Evolutionary conservation across 352 stramenopile species (phyloP), one percentile per base, ranked within the genome.

Genomic region (Phytophthora agathidicida): DNA sequence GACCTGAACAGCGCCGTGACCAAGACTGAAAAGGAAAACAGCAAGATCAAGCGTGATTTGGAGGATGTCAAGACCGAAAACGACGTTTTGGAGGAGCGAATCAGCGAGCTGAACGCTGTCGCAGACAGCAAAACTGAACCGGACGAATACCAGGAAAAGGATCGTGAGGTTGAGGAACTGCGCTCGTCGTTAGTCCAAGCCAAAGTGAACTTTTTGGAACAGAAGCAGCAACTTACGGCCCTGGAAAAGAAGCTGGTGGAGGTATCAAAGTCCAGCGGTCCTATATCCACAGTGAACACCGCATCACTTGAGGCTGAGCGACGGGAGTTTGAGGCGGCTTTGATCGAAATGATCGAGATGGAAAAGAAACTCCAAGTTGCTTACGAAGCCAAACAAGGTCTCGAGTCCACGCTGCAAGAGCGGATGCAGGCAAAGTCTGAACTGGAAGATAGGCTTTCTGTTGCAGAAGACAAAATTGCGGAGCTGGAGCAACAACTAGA

Each of bases 301-400:
- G 62, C 59, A 3, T 65, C 73, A 7, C 63, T 78, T 3, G 77
- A 88, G 8, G 57, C 71, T n/a, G 75, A 88, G 32, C 75, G 75
- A 9, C 79, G 81, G 8, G 77, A 88, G 60, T 86, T 84, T 14
- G 75, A 88, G 35, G 60, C 70, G 1, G 75, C 77, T 33, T 57
- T 88, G 52, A 86, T 84, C 31, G 77, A 88, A 38, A 72, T 88
- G 59, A 86, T 88, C 27, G 75, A 82, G 28, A 85, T 88, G 75
- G 77, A 88, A 41, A 70, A 79, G 37, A 88, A 86, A 36, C 71
- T 88, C 11, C 77, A 88, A 45, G 62, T 75, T 4, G 77, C 75
- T 6, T 88, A 88, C 44, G 77, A 85, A 63, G 77, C 71, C 16
- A 79, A 86, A 20, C 76, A 83, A 35, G 68, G 56, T 3, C 60